Percentiles rank a stretch among this genome's conserved stretches.
phyloP scores from a whole-genome alignment of 192 early-diverging fungal genomes.

The Linnemannia exigua region DNA sequence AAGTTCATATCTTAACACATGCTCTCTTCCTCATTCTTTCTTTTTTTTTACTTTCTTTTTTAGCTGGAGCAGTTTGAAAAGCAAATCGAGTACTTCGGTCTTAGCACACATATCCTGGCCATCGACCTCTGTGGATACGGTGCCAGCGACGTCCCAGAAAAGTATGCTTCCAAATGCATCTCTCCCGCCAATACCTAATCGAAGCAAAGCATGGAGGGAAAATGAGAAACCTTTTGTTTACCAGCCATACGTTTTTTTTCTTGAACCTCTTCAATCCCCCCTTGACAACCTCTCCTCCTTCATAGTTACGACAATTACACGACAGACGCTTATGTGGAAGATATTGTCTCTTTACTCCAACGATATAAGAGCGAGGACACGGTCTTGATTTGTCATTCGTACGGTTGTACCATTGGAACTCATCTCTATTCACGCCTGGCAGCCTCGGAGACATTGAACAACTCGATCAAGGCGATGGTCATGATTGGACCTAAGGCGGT shows the following conservation, averaged over 20 bases:
- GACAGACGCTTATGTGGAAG: conserved; percentile 60
- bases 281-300: neutral
- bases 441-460: conserved; percentile 13
- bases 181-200: neutral
- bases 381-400: conserved; percentile 70
- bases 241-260: neutral
- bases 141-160: conserved; percentile 62
- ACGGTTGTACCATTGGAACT: conserved; percentile 66
- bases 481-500: conserved; percentile 66
- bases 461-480: conserved; percentile 62
- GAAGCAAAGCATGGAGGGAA: neutral
- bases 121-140: conserved; percentile 71
- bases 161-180: conserved; percentile 37
- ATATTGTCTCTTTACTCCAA: conserved; percentile 58
- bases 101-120: conserved; percentile 65
- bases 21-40: neutral
- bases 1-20: neutral
- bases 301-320: conserved; percentile 64
- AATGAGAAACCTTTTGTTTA: neutral
- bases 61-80: conserved; percentile 68
- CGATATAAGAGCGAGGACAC: conserved; percentile 63
- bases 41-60: neutral
- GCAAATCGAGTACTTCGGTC: conserved; percentile 69
- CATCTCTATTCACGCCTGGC: conserved; percentile 50
- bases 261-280: neutral